A percentile compares a stretch with the other conserved stretches of the same genome.
Evolutionary conservation across 2,329 filamentous ascomycete species (phyloP).

Genomic region (Fusarium veterinarium): DNA sequence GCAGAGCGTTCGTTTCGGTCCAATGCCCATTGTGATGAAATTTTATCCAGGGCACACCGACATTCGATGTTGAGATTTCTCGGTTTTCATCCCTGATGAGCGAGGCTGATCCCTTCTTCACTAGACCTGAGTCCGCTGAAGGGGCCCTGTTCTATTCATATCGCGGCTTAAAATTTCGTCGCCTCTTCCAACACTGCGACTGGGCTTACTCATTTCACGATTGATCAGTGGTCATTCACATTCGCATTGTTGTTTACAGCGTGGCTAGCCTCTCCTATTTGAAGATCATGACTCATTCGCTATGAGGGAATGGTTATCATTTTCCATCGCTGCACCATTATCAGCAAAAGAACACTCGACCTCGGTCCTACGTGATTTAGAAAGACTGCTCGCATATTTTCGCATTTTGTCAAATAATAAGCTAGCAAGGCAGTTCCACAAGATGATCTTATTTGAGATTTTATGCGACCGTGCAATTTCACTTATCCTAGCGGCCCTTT

Average conservation of each 20-base stretch:
- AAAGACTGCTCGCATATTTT: constrained; percentile 11
- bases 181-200: constrained; percentile 10
- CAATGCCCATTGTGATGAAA: background rate
- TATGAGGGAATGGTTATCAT: background rate
- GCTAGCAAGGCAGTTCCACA: constrained; percentile 34
- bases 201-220: constrained; percentile 13
- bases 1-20: constrained; percentile 18
- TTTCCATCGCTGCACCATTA: background rate
- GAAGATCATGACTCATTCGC: constrained; percentile 5
- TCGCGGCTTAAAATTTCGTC: constrained; percentile 23
- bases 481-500: constrained; percentile 14
- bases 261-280: constrained; percentile 10
- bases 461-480: constrained; percentile 33
- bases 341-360: background rate
- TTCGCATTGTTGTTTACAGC: background rate
- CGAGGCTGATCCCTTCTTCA: constrained; percentile 31
- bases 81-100: constrained; percentile 25
- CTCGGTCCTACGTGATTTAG: background rate
- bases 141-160: constrained; percentile 31
- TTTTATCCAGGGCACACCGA: constrained; percentile 28
- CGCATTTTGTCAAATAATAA: constrained; percentile 37
- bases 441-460: constrained; percentile 37
- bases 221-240: constrained; percentile 11
- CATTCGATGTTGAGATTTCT: constrained; percentile 29
- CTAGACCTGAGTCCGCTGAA: constrained; percentile 34